Evolutionary conservation across 371 early-diverging fungal genomes (phyloP).

Genomic region (Mortierella sp.): DNA sequence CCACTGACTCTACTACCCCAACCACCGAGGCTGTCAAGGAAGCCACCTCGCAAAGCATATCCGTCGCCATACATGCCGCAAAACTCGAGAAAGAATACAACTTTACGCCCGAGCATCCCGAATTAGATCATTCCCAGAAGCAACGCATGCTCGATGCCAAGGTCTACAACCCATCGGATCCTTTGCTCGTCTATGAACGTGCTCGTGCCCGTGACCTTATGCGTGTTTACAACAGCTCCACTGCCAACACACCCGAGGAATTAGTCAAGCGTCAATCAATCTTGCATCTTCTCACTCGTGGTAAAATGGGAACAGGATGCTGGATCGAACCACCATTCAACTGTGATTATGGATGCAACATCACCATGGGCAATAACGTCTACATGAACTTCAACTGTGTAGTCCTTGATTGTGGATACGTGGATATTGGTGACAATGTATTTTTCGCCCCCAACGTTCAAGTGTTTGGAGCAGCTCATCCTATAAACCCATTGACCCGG

Average conservation of each 20-base stretch:
- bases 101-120: slow-evolving; percentile 24
- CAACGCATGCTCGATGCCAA: slow-evolving; percentile 68
- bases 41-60: background rate
- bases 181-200: slow-evolving; percentile 69
- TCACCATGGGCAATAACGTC: slow-evolving; percentile 72
- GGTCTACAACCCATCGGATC: slow-evolving; percentile 69
- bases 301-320: slow-evolving; percentile 61
- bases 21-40: slow-evolving; percentile 6
- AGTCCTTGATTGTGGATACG: slow-evolving; percentile 76
- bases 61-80: slow-evolving; percentile 33
- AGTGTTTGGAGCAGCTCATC: slow-evolving; percentile 84
- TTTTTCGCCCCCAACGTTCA: slow-evolving; percentile 85
- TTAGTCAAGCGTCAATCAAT: slow-evolving; percentile 52
- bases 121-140: slow-evolving; percentile 49
- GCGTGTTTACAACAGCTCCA: slow-evolving; percentile 60
- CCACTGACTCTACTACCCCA: background rate
- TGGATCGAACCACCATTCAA: slow-evolving; percentile 74
- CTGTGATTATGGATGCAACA: slow-evolving; percentile 83
- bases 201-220: slow-evolving; percentile 56
- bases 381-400: slow-evolving; percentile 77
- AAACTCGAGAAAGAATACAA: slow-evolving; percentile 34
- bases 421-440: slow-evolving; percentile 75
- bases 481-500: slow-evolving; percentile 64
- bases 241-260: slow-evolving; percentile 41
- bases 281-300: slow-evolving; percentile 65